Evolutionary conservation across 176 grass and related monocot genomes (phyloP).

Genomic region (Puccinellia tenuiflora): DNA sequence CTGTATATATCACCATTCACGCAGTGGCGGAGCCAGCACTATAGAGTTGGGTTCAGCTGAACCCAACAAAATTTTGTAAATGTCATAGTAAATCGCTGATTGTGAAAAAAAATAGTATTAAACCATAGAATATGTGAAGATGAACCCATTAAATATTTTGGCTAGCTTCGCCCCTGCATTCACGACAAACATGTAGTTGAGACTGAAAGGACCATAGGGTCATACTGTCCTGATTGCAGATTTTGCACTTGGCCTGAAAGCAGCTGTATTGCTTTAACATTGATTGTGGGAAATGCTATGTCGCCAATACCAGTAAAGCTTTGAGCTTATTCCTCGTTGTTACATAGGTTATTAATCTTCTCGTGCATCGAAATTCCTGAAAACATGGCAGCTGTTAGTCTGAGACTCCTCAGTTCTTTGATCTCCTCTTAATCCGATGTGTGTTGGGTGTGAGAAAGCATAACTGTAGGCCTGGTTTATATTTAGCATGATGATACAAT

Average conservation of each 20-base stretch:
- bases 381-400: background rate
- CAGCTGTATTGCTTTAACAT: background rate
- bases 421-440: background rate
- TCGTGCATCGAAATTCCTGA: background rate
- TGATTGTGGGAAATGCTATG: background rate
- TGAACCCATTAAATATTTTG: too few species aligned
- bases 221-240: background rate
- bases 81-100: too few species aligned
- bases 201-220: background rate
- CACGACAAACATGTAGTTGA: background rate
- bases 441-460: background rate
- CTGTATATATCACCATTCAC: background rate
- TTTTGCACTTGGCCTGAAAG: background rate
- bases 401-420: background rate
- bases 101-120: too few species aligned
- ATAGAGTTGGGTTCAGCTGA: too few species aligned
- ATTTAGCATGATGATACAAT: background rate
- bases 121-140: too few species aligned
- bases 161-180: too few species aligned
- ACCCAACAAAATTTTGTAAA: too few species aligned
- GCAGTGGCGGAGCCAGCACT: too few species aligned
- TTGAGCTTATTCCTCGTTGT: background rate
- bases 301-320: background rate
- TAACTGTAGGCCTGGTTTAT: background rate
- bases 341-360: slow-evolving; percentile 3